phyloP scores from a whole-genome alignment of 2,329 filamentous ascomycete genomes.

The Verticillium longisporum region DNA sequence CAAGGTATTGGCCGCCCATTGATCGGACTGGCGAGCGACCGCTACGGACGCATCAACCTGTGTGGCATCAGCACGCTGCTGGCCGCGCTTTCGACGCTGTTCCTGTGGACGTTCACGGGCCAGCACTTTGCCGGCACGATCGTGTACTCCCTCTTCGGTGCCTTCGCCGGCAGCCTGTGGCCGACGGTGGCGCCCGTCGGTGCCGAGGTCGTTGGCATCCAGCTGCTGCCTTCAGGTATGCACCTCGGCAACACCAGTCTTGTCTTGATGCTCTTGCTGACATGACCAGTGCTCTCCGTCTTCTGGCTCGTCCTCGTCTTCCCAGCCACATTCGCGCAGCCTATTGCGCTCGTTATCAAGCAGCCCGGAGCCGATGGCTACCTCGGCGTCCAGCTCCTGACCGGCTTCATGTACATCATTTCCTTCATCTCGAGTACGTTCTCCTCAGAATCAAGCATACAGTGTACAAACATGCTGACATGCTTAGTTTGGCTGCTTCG shows the following conservation, averaged over 20 bases:
- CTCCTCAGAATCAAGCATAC: not conserved
- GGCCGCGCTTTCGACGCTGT: slow-evolving; percentile 57
- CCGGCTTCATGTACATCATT: slow-evolving; percentile 52
- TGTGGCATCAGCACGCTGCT: slow-evolving; percentile 58
- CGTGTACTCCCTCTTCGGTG: slow-evolving; percentile 63
- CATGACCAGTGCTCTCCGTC: slow-evolving; percentile 48
- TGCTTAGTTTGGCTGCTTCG: slow-evolving; percentile 9
- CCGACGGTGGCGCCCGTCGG: slow-evolving; percentile 61
- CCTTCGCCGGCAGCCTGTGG: slow-evolving; percentile 66
- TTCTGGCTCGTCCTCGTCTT: slow-evolving; percentile 66
- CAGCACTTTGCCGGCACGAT: slow-evolving; percentile 58
- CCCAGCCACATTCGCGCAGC: slow-evolving; percentile 62
- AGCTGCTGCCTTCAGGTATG: slow-evolving; percentile 56
- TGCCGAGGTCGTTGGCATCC: slow-evolving; percentile 67
- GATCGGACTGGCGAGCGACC: slow-evolving; percentile 67
- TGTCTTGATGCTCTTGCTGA: not conserved
- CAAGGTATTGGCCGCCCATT: slow-evolving; percentile 63
- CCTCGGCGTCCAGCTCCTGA: slow-evolving; percentile 49
- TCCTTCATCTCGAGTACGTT: slow-evolving; percentile 38
- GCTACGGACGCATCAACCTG: slow-evolving; percentile 66
- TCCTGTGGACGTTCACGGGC: slow-evolving; percentile 67
- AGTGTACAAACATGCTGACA: not conserved
- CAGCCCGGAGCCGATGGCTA: slow-evolving; percentile 36
- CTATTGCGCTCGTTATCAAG: slow-evolving; percentile 54
- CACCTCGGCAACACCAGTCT: not conserved